These are phyloP conservation scores for Pythium chondricola DNA, from an alignment of 352 stramenopile species.

Conservation along the genomic window DNA sequence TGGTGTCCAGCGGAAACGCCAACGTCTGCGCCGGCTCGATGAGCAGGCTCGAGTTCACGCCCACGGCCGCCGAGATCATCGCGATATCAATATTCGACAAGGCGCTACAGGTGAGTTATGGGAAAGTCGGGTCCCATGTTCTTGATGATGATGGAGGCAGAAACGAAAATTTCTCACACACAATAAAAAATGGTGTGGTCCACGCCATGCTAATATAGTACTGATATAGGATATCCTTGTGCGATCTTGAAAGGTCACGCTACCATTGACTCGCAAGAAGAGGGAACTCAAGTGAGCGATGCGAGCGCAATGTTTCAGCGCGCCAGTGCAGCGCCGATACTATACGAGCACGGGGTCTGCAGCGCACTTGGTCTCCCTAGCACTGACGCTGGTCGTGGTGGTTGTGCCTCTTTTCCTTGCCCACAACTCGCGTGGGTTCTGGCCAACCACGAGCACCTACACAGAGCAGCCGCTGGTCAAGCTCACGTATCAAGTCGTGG, in stretches of 20 bases:
- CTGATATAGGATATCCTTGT: background rate
- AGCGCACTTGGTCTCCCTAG: constrained; percentile 37
- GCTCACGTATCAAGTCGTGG: constrained; percentile 56
- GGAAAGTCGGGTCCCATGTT: no score
- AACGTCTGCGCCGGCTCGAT: constrained; percentile 60
- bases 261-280: no score
- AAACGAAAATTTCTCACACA: background rate
- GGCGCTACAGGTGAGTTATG: no score
- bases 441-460: constrained; percentile 49
- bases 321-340: constrained; percentile 51
- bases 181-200: background rate
- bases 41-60: constrained; percentile 64
- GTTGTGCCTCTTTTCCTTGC: constrained; percentile 54
- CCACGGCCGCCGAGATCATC: constrained; percentile 72
- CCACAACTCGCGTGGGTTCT: constrained; percentile 59
- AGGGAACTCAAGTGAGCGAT: constrained; percentile 23
- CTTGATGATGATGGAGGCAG: background rate
- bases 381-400: constrained; percentile 31
- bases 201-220: background rate
- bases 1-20: constrained; percentile 26
- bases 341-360: constrained; percentile 46
- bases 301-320: constrained; percentile 38
- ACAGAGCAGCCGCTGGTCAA: constrained; percentile 50
- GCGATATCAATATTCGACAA: background rate
- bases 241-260: background rate